A percentile compares a stretch with the other conserved stretches of the same genome.
Evolutionary conservation across 78 protist genomes (phyloP).

Genomic region (Chrysochromulina parva): DNA sequence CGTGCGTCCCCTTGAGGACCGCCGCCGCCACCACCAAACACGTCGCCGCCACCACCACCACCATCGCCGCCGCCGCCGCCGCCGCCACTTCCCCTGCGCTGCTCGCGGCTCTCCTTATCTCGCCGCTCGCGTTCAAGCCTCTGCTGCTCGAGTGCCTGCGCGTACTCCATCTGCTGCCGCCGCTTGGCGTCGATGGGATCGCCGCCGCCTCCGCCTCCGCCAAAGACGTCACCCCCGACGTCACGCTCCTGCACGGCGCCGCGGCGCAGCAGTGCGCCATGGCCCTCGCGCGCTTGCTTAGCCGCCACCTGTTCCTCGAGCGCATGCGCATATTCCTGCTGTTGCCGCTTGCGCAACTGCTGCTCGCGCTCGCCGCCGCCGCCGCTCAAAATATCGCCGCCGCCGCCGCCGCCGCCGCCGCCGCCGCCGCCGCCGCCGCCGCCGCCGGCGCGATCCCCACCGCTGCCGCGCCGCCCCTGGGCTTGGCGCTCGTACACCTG

Average conservation of each 20-base stretch:
- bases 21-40: not conserved
- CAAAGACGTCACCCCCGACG: not conserved
- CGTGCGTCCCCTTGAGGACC: not conserved
- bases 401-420: not conserved
- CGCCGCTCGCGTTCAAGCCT: not conserved
- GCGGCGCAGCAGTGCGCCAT: no score
- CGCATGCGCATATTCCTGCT: not conserved
- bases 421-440: not conserved
- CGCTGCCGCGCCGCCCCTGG: not conserved
- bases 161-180: constrained; percentile 1
- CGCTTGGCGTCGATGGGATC: not conserved
- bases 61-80: not conserved
- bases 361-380: not conserved
- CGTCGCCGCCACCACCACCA: not conserved
- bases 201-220: not conserved
- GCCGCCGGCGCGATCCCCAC: not conserved
- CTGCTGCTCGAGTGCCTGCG: not conserved
- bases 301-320: not conserved
- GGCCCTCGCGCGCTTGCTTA: no score
- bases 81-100: not conserved
- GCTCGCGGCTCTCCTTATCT: not conserved
- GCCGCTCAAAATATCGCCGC: not conserved
- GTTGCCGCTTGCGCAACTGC: not conserved
- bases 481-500: not conserved
- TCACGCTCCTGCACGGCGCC: not conserved